A percentile compares a stretch with the other conserved stretches of the same genome.
phyloP scores from a whole-genome alignment of 176 grass and related monocot species.

The Triticum aestivum region IWGSC_CS_RefSeq_v2.1 NC_057797.1:389495662-389496161 shows the following conservation, averaged over 20 bases:
- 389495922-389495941: slow-evolving; percentile 87
- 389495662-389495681: slow-evolving; percentile 89
- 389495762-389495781: background rate
- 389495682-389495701: slow-evolving; percentile 95
- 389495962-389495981: slow-evolving; percentile 97
- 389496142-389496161: background rate
- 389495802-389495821: slow-evolving; percentile 8
- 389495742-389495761: slow-evolving; percentile 19
- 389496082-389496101: background rate
- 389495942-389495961: slow-evolving; percentile 97
- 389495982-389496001: slow-evolving; percentile 91
- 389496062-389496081: background rate
- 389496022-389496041: slow-evolving; percentile 65
- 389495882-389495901: slow-evolving; percentile 67
- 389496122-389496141: background rate
- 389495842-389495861: background rate
- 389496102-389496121: background rate
- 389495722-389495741: slow-evolving; percentile 97
- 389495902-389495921: slow-evolving; percentile 95
- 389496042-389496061: slow-evolving; percentile 13
- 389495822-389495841: background rate
- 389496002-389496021: slow-evolving; percentile 98
- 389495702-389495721: slow-evolving; percentile 97
- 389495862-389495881: background rate
- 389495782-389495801: background rate